Base-by-base conservation (phyloP, 768 basidiomycete species). In the Podaxis sp. region DNA sequence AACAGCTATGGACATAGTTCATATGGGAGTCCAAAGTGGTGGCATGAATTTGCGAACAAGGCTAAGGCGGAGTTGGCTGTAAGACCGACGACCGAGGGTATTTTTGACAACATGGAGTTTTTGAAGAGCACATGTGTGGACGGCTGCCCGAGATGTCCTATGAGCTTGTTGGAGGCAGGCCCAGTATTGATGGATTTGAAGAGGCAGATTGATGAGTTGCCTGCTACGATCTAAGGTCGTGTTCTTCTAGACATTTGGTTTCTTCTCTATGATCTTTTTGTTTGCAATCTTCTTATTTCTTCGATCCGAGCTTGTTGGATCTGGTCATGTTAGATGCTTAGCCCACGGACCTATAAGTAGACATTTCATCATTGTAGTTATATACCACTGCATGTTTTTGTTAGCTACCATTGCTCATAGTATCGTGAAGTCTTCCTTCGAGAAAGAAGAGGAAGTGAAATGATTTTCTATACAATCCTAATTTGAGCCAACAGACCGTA, bases 11-110 rank as follows among this genome's bases (percentile, higher is more conserved):
- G 74, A 7, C 71, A 72, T 64, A 76, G 78, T 2, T 74, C 78
- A 56, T 76, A 83, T 63, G 75, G 76, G 5, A 77, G 78, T 3
- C 90, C 90, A n/a, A 82, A 81, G 71, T 91, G 89, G 90, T 91
- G 89, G 90, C 69, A 70, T 17, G 84, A 84, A 65, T 92, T 84
- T 67, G 81, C 82, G 71, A 80, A 70, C 69, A 70, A 76, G 62
- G 89, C 88, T 38, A 81, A 69, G 68, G 81, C 83, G 69, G 90
- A 91, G 69, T 73, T 91, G 60, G 71, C 73, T 26, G 68, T 71
- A 52, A 76, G 86, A 49, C 88, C 88, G 46, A 82, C 83, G 63
- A 81, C 86, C 17, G 83, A 82, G 24, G 77, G 81, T 50, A 81
- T 91, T 41, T 90, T 91, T 69, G 61, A 56, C 40, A 78, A 79